Percentiles rank a stretch among this genome's conserved stretches.
Conservation (phyloP, 768 basidiomycete genomes). For the Calocera viscosa region DNA sequence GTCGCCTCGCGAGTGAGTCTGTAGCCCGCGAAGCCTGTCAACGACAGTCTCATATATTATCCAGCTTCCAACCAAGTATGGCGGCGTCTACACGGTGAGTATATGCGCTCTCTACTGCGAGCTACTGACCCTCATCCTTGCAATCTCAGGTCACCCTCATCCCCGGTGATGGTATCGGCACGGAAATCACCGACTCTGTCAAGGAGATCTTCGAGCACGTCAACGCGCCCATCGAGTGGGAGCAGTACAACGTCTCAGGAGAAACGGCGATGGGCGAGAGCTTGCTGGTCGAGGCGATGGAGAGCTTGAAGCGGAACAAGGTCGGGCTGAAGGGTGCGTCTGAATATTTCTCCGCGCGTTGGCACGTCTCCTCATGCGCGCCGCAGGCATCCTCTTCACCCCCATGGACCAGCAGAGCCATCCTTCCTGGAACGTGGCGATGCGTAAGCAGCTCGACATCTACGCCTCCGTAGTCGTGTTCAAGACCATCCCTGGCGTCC, state of each 20-base stretch:
- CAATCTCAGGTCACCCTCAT: slow-evolving; percentile 75
- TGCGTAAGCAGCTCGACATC: slow-evolving; percentile 98
- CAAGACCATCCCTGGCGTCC: slow-evolving; percentile 92
- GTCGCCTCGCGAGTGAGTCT: slow-evolving; percentile 53
- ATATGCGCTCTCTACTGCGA: slow-evolving; percentile 9
- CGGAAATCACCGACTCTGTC: slow-evolving; percentile 94
- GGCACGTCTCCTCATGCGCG: not conserved
- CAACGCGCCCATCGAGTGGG: slow-evolving; percentile 98
- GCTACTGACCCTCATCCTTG: slow-evolving; percentile 11
- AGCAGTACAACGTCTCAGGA: slow-evolving; percentile 95
- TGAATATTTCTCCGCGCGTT: not conserved
- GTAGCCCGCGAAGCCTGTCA: not conserved
- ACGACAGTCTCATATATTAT: not conserved
- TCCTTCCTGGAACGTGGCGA: slow-evolving; percentile 99
- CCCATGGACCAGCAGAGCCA: slow-evolving; percentile 93
- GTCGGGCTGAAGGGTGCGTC: slow-evolving; percentile 89
- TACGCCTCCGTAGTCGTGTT: slow-evolving; percentile 97
- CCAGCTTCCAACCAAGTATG: slow-evolving; percentile 77
- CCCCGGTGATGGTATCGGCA: slow-evolving; percentile 94
- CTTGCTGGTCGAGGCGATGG: slow-evolving; percentile 96
- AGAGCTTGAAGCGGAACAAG: slow-evolving; percentile 90
- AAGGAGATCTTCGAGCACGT: slow-evolving; percentile 97
- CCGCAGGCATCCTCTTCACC: slow-evolving; percentile 89
- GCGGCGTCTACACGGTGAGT: slow-evolving; percentile 74
- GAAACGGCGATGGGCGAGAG: slow-evolving; percentile 88